Evolutionary conservation across 2,329 filamentous ascomycete genomes (phyloP).

Genomic region (Xylariaceae sp.): DNA sequence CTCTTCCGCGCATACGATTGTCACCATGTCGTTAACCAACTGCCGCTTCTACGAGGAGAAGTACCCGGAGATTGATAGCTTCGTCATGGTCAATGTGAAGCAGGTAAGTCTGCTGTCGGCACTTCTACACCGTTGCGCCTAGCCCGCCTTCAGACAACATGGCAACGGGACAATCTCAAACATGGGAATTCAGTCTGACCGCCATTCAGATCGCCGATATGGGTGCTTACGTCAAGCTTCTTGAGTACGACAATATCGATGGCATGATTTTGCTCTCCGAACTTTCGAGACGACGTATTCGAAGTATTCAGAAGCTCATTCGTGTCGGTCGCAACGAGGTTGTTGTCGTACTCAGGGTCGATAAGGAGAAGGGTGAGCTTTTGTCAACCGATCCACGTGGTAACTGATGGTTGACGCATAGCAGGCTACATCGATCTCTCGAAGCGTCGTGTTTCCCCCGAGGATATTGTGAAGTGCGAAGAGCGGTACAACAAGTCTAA

Average conservation of each 20-base stretch:
- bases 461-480: slow-evolving; percentile 97
- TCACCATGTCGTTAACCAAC: slow-evolving; percentile 90
- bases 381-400: slow-evolving; percentile 8
- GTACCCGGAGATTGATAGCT: slow-evolving; percentile 97
- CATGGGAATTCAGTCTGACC: slow-evolving; percentile 13
- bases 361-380: slow-evolving; percentile 88
- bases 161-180: no score
- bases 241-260: slow-evolving; percentile 99
- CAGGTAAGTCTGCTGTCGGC: slow-evolving; percentile 53
- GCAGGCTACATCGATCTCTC: slow-evolving; percentile 94
- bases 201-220: slow-evolving; percentile 85
- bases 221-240: slow-evolving; percentile 98
- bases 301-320: slow-evolving; percentile 98
- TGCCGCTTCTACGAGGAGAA: slow-evolving; percentile 98
- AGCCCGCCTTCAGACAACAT: background rate
- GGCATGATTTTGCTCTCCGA: slow-evolving; percentile 99
- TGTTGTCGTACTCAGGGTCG: slow-evolving; percentile 95
- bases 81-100: slow-evolving; percentile 99
- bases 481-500: slow-evolving; percentile 99
- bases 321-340: slow-evolving; percentile 97
- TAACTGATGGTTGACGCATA: slow-evolving; percentile 15
- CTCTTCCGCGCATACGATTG: slow-evolving; percentile 26
- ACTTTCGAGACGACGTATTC: slow-evolving; percentile 94
- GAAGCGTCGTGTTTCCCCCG: slow-evolving; percentile 94
- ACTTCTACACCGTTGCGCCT: slow-evolving; percentile 1